Percentiles rank a stretch among this genome's conserved stretches.
These are phyloP conservation scores for Candida boleticola DNA, from an alignment of 805 yeast genomes.

Conservation along the genomic window DNA sequence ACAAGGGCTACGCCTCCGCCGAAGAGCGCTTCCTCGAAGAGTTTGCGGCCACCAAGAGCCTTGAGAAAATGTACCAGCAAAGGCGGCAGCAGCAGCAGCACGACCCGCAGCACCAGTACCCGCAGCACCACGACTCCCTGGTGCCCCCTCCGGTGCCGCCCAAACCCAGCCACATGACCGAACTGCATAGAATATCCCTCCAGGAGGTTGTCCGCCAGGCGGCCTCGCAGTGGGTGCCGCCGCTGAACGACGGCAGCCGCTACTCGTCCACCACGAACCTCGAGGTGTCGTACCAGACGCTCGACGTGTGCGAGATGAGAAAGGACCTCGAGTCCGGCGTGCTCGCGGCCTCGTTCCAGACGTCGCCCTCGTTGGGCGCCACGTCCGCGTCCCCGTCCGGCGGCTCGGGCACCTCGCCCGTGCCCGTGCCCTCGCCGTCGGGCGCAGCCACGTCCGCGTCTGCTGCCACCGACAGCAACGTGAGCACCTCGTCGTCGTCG, in stretches of 20 bases:
- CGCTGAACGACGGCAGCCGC: not conserved
- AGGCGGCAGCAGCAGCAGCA: not conserved
- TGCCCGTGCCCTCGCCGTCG: not conserved
- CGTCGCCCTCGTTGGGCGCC: conserved; percentile 12
- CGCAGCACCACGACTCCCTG: not conserved
- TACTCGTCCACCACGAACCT: not conserved
- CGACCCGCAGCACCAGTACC: not conserved
- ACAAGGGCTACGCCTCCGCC: conserved; percentile 20
- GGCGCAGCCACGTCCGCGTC: not conserved
- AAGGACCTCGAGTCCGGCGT: conserved; percentile 25
- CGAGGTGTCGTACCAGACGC: conserved; percentile 16
- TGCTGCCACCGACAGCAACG: not conserved
- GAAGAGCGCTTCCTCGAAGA: conserved; percentile 34
- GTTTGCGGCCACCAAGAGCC: conserved; percentile 27
- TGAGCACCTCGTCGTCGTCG: not conserved
- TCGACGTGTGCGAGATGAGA: conserved; percentile 26
- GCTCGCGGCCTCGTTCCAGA: too few species aligned
- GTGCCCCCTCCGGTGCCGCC: not conserved
- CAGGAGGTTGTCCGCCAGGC: conserved; percentile 1
- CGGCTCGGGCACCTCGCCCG: not conserved
- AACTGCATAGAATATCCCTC: not conserved
- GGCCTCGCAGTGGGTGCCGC: not conserved
- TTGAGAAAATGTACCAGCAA: conserved; percentile 29
- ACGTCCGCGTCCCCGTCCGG: conserved; percentile 1
- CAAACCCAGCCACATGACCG: not conserved